Evolutionary conservation across 768 basidiomycete genomes (phyloP), one percentile per base, ranked within the genome.

Genomic region (Termitomyces heimii): DNA sequence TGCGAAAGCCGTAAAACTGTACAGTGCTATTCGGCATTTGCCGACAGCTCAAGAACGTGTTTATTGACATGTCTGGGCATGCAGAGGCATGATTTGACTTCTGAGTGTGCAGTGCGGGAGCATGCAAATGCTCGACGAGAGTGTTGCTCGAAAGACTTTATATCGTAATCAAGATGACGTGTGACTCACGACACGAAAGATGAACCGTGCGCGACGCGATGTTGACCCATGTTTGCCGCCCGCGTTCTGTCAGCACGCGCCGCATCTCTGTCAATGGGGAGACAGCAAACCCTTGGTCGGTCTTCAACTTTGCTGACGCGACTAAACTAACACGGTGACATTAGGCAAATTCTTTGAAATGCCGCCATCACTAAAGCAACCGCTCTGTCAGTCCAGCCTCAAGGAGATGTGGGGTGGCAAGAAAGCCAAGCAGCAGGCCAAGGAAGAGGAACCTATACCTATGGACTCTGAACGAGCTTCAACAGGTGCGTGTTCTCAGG

Each of bases 351-450:
- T 91, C 75, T 83, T 92, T 55, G 75, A 78, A 57, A 88, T 91
- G 87, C 88, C 91, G 0, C 79, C 78, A 61, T 77, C 78, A 29
- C 62, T 66, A n/a, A 91, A 89, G 70, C 67, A 82, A 29, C 86
- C 87, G 0, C 83, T 86, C 7, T 89, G 90, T 57, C 91, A 94
- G 68, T 77, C 89, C n/a, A 91, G 76, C 64, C 80, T 94, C 39
- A 77, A 82, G 56, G 88, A 91, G 54, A 77, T 90, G 75, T 93
- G 89, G 88, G 77, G 75, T 54, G 59, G 57, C 48, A 67, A 65
- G 58, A 68, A 59, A 63, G 59, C 56, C 46, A 67, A 64, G 56
- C 67, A 59, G 66, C 67, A 55, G 56, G 62, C 53, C 60, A 61
- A 61, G 49, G 59, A 53, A 50, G 68, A 60, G 42, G 67, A 56